Percentiles rank a stretch among this genome's conserved stretches.
These are phyloP conservation scores for Sugiyamaella novakii DNA, from an alignment of 1,139 yeast genomes.

Conservation along the genomic window DNA sequence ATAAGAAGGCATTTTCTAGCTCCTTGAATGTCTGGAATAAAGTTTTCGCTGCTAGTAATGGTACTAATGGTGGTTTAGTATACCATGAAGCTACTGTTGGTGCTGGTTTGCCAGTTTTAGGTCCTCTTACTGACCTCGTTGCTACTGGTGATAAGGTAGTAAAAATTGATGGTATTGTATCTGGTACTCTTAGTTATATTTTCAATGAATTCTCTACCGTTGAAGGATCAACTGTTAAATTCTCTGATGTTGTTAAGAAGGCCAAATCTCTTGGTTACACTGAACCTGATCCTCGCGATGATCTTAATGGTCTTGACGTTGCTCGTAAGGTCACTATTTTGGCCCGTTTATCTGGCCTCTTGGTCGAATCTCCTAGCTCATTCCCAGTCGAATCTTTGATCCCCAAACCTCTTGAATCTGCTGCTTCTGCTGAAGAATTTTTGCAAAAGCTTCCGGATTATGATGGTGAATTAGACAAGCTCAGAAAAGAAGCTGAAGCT, in stretches of 20 bases:
- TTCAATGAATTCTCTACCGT: constrained; percentile 88
- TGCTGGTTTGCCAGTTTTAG: constrained; percentile 93
- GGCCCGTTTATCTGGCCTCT: constrained; percentile 86
- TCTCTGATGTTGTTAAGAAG: constrained; percentile 83
- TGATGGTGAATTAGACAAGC: constrained; percentile 74
- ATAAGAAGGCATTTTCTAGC: constrained; percentile 95
- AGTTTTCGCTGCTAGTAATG: constrained; percentile 57
- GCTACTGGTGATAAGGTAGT: constrained; percentile 90
- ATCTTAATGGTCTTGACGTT: constrained; percentile 94
- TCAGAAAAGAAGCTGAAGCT: constrained; percentile 77
- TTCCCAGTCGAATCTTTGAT: constrained; percentile 93
- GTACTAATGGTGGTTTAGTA: constrained; percentile 69
- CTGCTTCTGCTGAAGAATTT: constrained; percentile 73
- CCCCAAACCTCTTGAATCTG: constrained; percentile 80
- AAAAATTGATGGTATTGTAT: constrained; percentile 92
- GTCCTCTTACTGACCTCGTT: constrained; percentile 82
- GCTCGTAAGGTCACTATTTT: constrained; percentile 97
- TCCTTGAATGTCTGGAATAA: constrained; percentile 73
- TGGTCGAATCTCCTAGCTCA: constrained; percentile 88
- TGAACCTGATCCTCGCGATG: constrained; percentile 99
- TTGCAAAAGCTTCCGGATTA: constrained; percentile 76
- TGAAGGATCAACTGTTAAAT: constrained; percentile 59
- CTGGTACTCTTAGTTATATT: constrained; percentile 95
- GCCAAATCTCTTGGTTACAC: constrained; percentile 95
- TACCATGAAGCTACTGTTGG: constrained; percentile 99